Evolutionary conservation across 768 basidiomycete genomes (phyloP), one percentile per base, ranked within the genome.

Genomic region (Suillus alpinus): DNA sequence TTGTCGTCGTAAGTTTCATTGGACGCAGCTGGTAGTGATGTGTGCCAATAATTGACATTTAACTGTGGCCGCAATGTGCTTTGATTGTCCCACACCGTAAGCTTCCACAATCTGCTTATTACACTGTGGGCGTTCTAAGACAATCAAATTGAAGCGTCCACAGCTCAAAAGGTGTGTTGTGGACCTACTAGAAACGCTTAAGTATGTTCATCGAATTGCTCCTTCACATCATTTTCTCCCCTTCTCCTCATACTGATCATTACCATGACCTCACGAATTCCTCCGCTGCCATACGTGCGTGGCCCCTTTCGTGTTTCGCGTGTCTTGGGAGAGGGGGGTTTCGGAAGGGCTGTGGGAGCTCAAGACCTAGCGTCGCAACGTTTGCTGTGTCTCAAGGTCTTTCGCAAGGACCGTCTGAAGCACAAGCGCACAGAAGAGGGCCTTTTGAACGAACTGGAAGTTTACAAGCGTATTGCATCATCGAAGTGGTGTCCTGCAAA

Each of bases 321-420:
- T 5, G 51, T 60, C 18, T 0, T 73, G 18, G 71, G 71, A 55
- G 52, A 13, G 1, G 71, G 73, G 8, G 60, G 40, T 0, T 73
- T 59, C 44, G 71, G 55, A 26, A 10, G 49, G 1, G 65, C 73
- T 0, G 69, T 65, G 62, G 71, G 61, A 37, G 71, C 71, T 29
- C 66, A 56, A n/a, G 73, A 73, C 37, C 50, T 20, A 23, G 43
- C 51, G 12, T 67, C 69, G n/a, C 72, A 72, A 5, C 73, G 73
- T 9, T 34, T 76, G 16, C 49, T 81, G 57, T 81, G 79, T 65
- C 64, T 81, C 56, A 81, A 81, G 57, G 65, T 71, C 3, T 72
- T 78, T 57, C 58, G 50, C 8, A 73, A 69, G 63, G 51, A 60
- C 20, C 39, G 63, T 13, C 43, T 73, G 40, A 34, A 56, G 6